phyloP scores from a whole-genome alignment of 1,284 basidiomycete genomes.

The Bondarzewia mesenterica region DNA sequence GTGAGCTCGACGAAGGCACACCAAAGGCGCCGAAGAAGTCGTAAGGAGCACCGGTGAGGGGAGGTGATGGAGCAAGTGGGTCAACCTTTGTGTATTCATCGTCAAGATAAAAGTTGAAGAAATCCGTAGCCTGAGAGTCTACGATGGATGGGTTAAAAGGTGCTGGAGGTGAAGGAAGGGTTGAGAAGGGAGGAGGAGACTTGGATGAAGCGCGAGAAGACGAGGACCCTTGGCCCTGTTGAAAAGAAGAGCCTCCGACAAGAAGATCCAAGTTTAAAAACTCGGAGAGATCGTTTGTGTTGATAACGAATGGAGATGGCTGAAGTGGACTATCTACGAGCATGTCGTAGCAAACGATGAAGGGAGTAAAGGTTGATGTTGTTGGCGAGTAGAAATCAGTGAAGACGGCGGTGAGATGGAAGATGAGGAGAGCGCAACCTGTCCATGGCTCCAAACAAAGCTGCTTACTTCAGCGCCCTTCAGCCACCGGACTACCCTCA shows the following conservation, averaged over 20 bases:
- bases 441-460: no score
- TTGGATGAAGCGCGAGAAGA: slow-evolving; percentile 29
- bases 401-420: no score
- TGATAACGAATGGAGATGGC: slow-evolving; percentile 14
- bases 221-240: slow-evolving; percentile 20
- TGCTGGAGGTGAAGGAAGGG: slow-evolving; percentile 17
- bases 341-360: slow-evolving; percentile 15
- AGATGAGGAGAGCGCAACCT: no score
- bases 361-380: neutral
- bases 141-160: slow-evolving; percentile 18
- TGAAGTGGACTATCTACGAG: slow-evolving; percentile 24
- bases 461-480: no score
- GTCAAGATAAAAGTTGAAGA: slow-evolving; percentile 34
- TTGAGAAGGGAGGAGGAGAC: slow-evolving; percentile 25
- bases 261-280: slow-evolving; percentile 44
- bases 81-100: slow-evolving; percentile 34
- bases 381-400: neutral
- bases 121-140: slow-evolving; percentile 20
- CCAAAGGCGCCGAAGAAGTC: slow-evolving; percentile 28
- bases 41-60: slow-evolving; percentile 24
- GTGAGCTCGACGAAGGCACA: slow-evolving; percentile 9
- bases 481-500: no score
- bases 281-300: slow-evolving; percentile 35
- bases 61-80: slow-evolving; percentile 19
- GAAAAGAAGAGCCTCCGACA: slow-evolving; percentile 13